These are phyloP conservation scores for Pisolithus orientalis DNA, from an alignment of 768 basidiomycete genomes.

Conservation along the genomic window DNA sequence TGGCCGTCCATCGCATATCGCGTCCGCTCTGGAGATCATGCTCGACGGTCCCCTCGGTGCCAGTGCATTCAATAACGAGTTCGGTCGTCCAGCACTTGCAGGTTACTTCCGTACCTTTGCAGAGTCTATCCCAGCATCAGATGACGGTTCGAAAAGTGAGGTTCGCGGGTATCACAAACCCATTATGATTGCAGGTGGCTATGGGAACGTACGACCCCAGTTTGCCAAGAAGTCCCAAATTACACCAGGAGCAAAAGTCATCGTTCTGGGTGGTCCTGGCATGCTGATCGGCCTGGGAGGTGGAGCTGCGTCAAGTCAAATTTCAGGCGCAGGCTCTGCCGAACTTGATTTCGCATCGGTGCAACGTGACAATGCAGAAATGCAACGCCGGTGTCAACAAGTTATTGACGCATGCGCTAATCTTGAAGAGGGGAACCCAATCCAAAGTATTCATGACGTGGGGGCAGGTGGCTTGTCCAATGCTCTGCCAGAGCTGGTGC, in stretches of 20 bases:
- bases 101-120: conserved; percentile 97
- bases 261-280: conserved; percentile 94
- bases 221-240: conserved; percentile 80
- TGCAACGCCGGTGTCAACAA: conserved; percentile 95
- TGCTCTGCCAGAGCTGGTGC: conserved; percentile 93
- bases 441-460: conserved; percentile 96
- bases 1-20: conserved; percentile 85
- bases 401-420: conserved; percentile 90
- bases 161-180: conserved; percentile 98
- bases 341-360: conserved; percentile 97
- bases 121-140: conserved; percentile 58
- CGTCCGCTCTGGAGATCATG: conserved; percentile 95
- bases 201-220: conserved; percentile 84
- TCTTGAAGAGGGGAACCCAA: conserved; percentile 57
- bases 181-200: conserved; percentile 98
- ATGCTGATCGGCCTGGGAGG: conserved; percentile 96
- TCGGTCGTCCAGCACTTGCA: conserved; percentile 85
- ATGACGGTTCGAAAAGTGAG: conserved; percentile 45
- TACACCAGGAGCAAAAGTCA: conserved; percentile 74
- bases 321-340: conserved; percentile 83
- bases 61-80: conserved; percentile 97
- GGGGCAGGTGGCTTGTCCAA: conserved; percentile 97
- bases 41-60: conserved; percentile 92
- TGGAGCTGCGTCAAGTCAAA: conserved; percentile 92
- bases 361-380: conserved; percentile 96